phyloP scores from a whole-genome alignment of 306 rosid genomes.

The Chamaecrista fasciculata region DNA sequence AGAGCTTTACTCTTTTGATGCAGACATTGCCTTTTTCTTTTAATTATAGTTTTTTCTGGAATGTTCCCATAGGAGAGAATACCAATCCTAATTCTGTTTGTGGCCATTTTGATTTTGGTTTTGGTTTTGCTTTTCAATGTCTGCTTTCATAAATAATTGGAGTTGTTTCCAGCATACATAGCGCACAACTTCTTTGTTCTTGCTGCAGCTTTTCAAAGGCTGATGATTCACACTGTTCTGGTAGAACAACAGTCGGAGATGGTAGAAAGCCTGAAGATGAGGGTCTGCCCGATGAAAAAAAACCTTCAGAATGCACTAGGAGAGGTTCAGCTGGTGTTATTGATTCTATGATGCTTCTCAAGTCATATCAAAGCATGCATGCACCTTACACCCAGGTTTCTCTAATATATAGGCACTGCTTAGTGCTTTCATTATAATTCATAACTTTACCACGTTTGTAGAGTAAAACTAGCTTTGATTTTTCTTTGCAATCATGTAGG shows the following conservation, averaged over 20 bases:
- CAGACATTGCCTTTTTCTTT: neutral
- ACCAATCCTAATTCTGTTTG: neutral
- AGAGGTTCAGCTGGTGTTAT: conserved; percentile 82
- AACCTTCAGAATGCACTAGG: conserved; percentile 49
- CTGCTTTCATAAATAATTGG: conserved; percentile 24
- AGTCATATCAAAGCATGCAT: conserved; percentile 81
- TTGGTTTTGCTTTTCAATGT: conserved; percentile 11
- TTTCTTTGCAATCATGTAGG: conserved; percentile 47
- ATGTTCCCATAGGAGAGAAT: conserved; percentile 2
- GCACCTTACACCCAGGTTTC: conserved; percentile 90
- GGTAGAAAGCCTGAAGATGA: conserved; percentile 47
- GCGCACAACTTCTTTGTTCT: conserved; percentile 22
- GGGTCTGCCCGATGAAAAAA: conserved; percentile 37
- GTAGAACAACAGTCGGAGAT: conserved; percentile 27
- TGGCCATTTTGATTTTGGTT: conserved; percentile 7
- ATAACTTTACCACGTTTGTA: conserved; percentile 23
- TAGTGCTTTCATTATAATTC: conserved; percentile 16
- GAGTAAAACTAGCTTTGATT: conserved; percentile 17
- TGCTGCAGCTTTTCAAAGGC: conserved; percentile 45
- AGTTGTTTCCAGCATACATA: conserved; percentile 17
- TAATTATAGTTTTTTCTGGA: too few species aligned
- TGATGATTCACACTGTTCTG: conserved; percentile 42
- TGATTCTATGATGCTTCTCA: conserved; percentile 78
- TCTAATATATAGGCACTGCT: conserved; percentile 30
- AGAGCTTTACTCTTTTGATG: conserved; percentile 3